A percentile compares a stretch with the other conserved stretches of the same genome.
Evolutionary conservation across 495 filamentous ascomycete genomes (phyloP).

Genomic region (Penicillium canariense): DNA sequence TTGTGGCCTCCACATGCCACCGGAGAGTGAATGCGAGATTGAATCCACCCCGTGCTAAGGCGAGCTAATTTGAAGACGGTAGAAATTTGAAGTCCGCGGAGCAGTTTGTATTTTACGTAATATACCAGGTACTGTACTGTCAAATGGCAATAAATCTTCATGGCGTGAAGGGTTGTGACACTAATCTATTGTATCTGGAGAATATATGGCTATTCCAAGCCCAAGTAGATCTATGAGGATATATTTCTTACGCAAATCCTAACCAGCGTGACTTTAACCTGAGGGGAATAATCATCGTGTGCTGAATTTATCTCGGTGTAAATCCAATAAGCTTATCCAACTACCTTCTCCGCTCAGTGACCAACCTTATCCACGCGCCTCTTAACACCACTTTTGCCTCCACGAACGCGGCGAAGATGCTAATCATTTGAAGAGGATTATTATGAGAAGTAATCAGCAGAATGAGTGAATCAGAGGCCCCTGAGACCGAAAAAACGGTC

Average conservation of each 20-base stretch:
- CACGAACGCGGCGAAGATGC: not conserved
- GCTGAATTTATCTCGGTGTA: conserved; percentile 5
- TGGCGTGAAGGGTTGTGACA: too few relatives aligned
- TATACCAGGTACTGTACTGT: conserved; percentile 8
- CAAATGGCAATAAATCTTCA: too few relatives aligned
- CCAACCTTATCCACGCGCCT: not conserved
- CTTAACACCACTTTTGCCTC: not conserved
- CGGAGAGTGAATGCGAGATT: not conserved
- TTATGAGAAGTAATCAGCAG: not conserved
- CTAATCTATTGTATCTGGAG: too few relatives aligned
- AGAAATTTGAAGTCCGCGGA: conserved; percentile 13
- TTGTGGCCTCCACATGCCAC: conserved; percentile 28
- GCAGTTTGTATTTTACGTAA: conserved; percentile 13
- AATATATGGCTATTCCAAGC: too few relatives aligned
- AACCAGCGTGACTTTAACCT: not conserved
- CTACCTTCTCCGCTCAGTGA: not conserved
- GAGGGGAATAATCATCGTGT: not conserved
- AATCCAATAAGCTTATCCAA: not conserved
- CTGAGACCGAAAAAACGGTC: conserved; percentile 42
- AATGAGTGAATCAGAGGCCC: conserved; percentile 13
- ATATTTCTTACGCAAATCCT: not conserved
- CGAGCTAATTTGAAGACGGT: not conserved
- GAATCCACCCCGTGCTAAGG: not conserved
- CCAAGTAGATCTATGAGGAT: not conserved
- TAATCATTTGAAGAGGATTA: not conserved